Conservation (phyloP, 164 flowering plant genomes). For the Annona squamosa region DNA sequence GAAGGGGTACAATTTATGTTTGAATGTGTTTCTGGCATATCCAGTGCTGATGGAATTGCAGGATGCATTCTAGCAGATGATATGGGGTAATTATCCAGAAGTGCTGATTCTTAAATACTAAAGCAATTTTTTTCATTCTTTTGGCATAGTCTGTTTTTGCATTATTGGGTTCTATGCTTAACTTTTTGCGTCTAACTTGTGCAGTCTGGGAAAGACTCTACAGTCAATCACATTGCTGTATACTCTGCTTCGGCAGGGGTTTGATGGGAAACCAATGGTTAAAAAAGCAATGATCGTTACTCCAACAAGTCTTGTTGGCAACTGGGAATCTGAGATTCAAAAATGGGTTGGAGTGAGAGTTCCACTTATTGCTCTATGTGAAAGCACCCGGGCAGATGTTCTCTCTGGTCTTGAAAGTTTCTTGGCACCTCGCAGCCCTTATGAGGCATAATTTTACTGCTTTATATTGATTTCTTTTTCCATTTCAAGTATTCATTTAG, state of each 20-base stretch:
- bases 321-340: constrained; percentile 95
- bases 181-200: constrained; percentile 11
- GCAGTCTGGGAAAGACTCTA: constrained; percentile 94
- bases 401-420: constrained; percentile 74
- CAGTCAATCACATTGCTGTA: constrained; percentile 91
- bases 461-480: neutral
- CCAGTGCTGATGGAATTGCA: constrained; percentile 34
- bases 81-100: constrained; percentile 68
- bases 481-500: neutral
- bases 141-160: neutral
- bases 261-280: constrained; percentile 94
- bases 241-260: constrained; percentile 90
- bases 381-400: constrained; percentile 84
- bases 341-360: constrained; percentile 94
- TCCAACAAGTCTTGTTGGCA: constrained; percentile 96
- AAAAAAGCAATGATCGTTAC: constrained; percentile 90
- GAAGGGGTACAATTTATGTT: constrained; percentile 99
- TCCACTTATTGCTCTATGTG: constrained; percentile 83
- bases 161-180: neutral
- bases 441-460: constrained; percentile 43
- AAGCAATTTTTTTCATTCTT: neutral
- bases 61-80: constrained; percentile 99
- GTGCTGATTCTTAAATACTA: neutral
- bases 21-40: constrained; percentile 78
- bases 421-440: constrained; percentile 45